These are phyloP conservation scores for Parmelia sp. DNA, from an alignment of 495 filamentous ascomycete genomes.

Conservation along the genomic window DNA sequence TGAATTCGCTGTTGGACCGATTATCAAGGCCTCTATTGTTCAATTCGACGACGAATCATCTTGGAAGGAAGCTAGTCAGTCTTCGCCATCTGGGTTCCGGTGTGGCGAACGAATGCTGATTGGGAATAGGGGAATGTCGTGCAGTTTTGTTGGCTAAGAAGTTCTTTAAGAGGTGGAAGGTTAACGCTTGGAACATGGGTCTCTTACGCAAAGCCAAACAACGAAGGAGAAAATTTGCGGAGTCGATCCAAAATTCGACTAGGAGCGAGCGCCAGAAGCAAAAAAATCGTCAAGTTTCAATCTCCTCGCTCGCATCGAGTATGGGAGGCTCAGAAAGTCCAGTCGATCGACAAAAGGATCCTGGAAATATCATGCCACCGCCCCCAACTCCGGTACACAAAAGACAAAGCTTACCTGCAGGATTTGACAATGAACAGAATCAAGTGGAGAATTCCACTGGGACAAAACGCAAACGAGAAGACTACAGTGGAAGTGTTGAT, in stretches of 20 bases:
- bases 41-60: conserved; percentile 26
- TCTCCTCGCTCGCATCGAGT: conserved; percentile 1
- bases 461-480: conserved; percentile 19
- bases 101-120: conserved; percentile 18
- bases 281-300: background rate
- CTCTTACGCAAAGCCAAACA: conserved; percentile 26
- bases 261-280: conserved; percentile 7
- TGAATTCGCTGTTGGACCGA: conserved; percentile 23
- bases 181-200: conserved; percentile 23
- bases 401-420: conserved; percentile 24
- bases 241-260: conserved; percentile 21
- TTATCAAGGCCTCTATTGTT: conserved; percentile 18
- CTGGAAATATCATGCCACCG: conserved; percentile 17
- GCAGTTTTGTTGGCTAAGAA: conserved; percentile 22
- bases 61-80: conserved; percentile 28
- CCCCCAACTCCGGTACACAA: conserved; percentile 14
- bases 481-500: background rate
- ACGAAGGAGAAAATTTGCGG: conserved; percentile 23
- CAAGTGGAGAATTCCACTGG: background rate
- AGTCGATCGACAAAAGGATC: background rate
- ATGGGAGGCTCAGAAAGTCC: background rate
- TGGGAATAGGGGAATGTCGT: conserved; percentile 23
- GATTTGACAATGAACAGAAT: conserved; percentile 5
- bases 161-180: conserved; percentile 23
- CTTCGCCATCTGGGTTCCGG: background rate